Base-by-base conservation (phyloP, 805 yeast genomes). In the Kregervanrija delftensis region DNA sequence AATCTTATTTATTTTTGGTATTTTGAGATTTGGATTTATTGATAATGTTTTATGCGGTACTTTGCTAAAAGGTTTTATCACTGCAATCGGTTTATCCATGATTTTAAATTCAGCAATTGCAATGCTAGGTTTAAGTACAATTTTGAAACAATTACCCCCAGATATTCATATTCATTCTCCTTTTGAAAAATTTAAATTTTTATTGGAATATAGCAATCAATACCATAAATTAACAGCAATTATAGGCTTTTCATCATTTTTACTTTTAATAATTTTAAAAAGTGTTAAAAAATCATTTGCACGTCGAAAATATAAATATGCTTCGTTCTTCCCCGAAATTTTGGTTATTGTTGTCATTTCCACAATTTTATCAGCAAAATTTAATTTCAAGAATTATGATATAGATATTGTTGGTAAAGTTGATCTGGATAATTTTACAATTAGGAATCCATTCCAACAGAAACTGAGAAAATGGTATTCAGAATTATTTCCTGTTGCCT, bases 1-100 rank as follows among this genome's bases (percentile, higher is more conserved):
- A 3, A 69, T 80, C 13, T 67, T 88, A 12, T 64, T 90, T 5
- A 77, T 81, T 2, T 79, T 84, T 49, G 96, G 96, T 0, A 60
- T 90, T 12, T 71, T 85, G n/a, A 71, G 96, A 34, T 79, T 86
- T 53, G 98, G 98, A 0, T 90, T 82, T 58, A 67, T 89, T 39
- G 96, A 87, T 54, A 83, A 81, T 48, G 84, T 89, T 2, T 67
- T 89, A 40, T 83, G 93, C 35, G 76, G 86, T 17, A 80, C 95
- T 0, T 65, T 89, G 31, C 64, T 89, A 11, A 73, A 88, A 49
- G 96, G 96, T 0, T 89, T 89, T 56, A 77, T 89, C 35, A 80
- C 88, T 11, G 93, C 93, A 4, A 87, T 89, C 47, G 96, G 96
- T 12, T 51, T 84, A 15, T 81, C 87, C 8, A 88, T 89, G 88